phyloP scores from a whole-genome alignment of 805 yeast species.

The Pichia pseudocactophila region DNA sequence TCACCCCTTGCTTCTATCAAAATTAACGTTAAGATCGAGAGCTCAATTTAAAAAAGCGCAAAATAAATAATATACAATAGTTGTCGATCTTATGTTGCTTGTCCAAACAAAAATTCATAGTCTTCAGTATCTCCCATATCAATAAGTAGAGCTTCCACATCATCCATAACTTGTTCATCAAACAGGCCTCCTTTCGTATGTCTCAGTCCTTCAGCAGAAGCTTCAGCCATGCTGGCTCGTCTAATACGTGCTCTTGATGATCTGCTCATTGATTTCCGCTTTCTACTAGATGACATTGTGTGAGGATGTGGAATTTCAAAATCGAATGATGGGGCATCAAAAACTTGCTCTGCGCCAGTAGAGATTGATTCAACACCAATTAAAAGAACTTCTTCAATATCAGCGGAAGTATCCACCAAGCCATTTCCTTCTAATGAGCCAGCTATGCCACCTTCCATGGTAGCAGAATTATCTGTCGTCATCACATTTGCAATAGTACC shows the following conservation, averaged over 20 bases:
- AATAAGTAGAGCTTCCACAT: constrained; percentile 61
- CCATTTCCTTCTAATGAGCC: neutral
- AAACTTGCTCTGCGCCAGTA: neutral
- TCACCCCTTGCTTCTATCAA: no score
- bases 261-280: constrained; percentile 8
- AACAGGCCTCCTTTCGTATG: constrained; percentile 70
- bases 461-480: neutral
- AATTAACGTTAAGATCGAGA: neutral
- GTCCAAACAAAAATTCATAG: constrained; percentile 29
- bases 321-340: neutral
- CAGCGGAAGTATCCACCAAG: neutral
- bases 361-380: constrained; percentile 9
- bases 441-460: neutral
- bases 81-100: constrained; percentile 2
- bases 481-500: neutral
- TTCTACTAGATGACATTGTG: neutral
- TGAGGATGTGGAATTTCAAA: constrained; percentile 8
- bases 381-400: constrained; percentile 9
- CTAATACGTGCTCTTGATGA: constrained; percentile 34
- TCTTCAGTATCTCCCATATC: constrained; percentile 40
- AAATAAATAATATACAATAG: neutral
- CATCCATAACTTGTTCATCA: constrained; percentile 64
- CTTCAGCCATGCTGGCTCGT: constrained; percentile 63
- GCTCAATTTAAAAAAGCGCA: neutral
- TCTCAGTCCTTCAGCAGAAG: constrained; percentile 66